phyloP scores from a whole-genome alignment of 805 yeast genomes.

The Nakazawaea populi region DNA sequence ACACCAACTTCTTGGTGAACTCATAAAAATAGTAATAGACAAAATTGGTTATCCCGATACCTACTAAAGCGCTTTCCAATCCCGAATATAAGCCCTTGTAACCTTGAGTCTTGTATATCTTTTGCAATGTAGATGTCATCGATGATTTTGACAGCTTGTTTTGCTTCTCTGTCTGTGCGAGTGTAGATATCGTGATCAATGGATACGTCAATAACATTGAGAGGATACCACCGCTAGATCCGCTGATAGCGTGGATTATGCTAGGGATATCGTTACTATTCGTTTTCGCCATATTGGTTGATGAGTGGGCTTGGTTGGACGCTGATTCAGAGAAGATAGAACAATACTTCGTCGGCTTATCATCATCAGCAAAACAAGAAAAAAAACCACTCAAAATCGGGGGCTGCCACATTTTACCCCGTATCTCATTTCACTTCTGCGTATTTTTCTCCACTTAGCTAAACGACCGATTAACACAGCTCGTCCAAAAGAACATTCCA shows the following conservation, averaged over 20 bases:
- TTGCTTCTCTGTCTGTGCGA: conserved; percentile 68
- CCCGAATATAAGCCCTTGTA: conserved; percentile 74
- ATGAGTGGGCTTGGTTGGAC: background rate
- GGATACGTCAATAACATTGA: conserved; percentile 89
- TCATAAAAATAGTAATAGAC: conserved; percentile 91
- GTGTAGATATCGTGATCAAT: conserved; percentile 76
- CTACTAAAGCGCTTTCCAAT: conserved; percentile 79
- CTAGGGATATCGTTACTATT: conserved; percentile 29
- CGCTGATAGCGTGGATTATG: conserved; percentile 87
- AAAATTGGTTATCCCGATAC: conserved; percentile 81
- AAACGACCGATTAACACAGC: no score
- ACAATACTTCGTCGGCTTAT: no score
- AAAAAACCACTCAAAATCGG: no score
- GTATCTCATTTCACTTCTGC: no score
- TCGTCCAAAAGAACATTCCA: no score
- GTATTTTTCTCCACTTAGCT: no score
- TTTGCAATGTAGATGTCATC: background rate
- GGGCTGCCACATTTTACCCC: no score
- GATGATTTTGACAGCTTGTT: conserved; percentile 16
- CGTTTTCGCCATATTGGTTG: background rate
- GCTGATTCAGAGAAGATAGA: no score
- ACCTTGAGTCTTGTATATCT: conserved; percentile 42
- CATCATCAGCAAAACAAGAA: no score
- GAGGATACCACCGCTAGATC: conserved; percentile 89
- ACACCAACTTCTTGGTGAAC: conserved; percentile 35